Percentiles rank a stretch among this genome's conserved stretches.
phyloP scores from a whole-genome alignment of 2,329 filamentous ascomycete species.

The Penicillium nordicum region DNA sequence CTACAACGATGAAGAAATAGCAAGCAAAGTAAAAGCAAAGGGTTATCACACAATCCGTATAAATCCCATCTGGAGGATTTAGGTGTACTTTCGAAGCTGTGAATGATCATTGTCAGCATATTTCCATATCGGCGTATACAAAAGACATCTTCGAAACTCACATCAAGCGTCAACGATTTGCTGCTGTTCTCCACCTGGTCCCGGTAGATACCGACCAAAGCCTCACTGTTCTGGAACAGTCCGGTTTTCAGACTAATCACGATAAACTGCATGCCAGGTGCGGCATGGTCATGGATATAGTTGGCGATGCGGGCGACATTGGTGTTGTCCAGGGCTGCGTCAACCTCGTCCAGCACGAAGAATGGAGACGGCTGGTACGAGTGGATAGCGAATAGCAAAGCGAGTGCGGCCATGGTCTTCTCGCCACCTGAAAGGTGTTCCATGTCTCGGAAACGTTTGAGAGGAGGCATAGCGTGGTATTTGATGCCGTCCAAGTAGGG shows the following conservation, averaged over 20 bases:
- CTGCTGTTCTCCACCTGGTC: conserved; percentile 93
- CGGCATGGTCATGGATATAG: conserved; percentile 90
- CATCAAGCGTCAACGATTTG: conserved; percentile 87
- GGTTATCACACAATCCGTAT: conserved; percentile 16
- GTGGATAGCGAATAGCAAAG: conserved; percentile 95
- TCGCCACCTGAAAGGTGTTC: conserved; percentile 95
- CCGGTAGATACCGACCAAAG: conserved; percentile 88
- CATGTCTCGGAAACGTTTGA: conserved; percentile 99
- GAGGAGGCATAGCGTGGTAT: conserved; percentile 96
- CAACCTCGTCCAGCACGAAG: conserved; percentile 97
- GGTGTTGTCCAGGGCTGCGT: conserved; percentile 95
- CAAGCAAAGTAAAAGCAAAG: conserved; percentile 4
- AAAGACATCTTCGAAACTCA: conserved; percentile 53
- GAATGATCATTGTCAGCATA: conserved; percentile 10
- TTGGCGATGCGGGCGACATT: conserved; percentile 96
- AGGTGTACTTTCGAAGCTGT: conserved; percentile 39
- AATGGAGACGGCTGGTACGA: conserved; percentile 94
- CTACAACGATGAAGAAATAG: conserved; percentile 19
- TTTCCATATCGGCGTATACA: not conserved
- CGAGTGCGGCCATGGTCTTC: conserved; percentile 97
- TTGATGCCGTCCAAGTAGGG: conserved; percentile 95
- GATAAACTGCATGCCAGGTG: conserved; percentile 98
- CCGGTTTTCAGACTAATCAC: conserved; percentile 96
- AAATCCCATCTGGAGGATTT: not conserved
- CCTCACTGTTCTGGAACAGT: conserved; percentile 94